phyloP scores from a whole-genome alignment of 371 early-diverging fungal species.

The Massospora cicadina region DNA sequence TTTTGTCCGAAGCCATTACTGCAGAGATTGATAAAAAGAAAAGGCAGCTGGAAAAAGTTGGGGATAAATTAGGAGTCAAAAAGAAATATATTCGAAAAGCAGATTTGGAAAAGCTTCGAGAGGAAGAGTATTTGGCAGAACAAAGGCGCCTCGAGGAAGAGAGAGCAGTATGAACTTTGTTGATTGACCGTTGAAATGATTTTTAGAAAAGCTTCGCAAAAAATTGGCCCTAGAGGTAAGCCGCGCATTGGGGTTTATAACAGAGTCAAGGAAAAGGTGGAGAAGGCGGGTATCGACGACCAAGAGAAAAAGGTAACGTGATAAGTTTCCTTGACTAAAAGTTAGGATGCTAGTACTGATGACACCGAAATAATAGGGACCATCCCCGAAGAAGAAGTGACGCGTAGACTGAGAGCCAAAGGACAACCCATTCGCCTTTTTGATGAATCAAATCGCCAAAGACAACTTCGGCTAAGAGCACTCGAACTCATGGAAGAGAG shows the following conservation, averaged over 20 bases:
- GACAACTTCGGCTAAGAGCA: constrained; percentile 61
- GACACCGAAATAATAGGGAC: constrained; percentile 20
- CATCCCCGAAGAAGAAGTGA: constrained; percentile 60
- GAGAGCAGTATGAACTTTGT: constrained; percentile 28
- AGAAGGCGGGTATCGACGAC: constrained; percentile 1
- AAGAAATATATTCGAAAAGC: constrained; percentile 56
- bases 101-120: constrained; percentile 50
- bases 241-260: constrained; percentile 11
- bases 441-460: constrained; percentile 70
- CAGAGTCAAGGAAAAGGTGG: constrained; percentile 3
- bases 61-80: constrained; percentile 12
- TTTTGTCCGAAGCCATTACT: background rate
- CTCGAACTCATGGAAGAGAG: constrained; percentile 76
- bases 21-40: background rate
- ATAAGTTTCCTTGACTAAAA: background rate
- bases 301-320: background rate
- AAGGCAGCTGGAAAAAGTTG: background rate
- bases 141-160: constrained; percentile 27
- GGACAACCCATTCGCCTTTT: constrained; percentile 87
- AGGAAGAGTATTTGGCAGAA: constrained; percentile 43
- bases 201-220: background rate
- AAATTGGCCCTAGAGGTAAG: background rate
- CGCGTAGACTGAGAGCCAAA: constrained; percentile 66
- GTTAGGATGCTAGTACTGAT: background rate
- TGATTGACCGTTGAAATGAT: constrained; percentile 13